A percentile compares a stretch with the other conserved stretches of the same genome.
These are phyloP conservation scores for Chaetomidium leptoderma DNA, from an alignment of 495 filamentous ascomycete genomes.

Conservation along the genomic window DNA sequence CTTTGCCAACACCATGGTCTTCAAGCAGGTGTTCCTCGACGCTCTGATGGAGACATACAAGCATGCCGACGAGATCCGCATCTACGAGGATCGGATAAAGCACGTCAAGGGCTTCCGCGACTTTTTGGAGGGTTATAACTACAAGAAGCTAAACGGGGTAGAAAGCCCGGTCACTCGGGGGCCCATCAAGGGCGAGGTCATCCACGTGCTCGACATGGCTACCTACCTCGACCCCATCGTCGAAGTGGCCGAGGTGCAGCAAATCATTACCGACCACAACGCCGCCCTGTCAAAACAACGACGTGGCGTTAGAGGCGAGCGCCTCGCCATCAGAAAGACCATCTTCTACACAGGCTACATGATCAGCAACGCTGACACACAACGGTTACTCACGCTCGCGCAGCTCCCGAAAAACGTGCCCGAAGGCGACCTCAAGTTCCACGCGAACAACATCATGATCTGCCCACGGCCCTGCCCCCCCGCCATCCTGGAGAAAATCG, in stretches of 20 bases:
- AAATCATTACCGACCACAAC: conserved; percentile 87
- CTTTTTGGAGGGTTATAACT: conserved; percentile 72
- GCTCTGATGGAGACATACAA: conserved; percentile 80
- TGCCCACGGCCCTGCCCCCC: conserved; percentile 64
- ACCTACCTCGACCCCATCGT: conserved; percentile 74
- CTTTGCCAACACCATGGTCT: conserved; percentile 74
- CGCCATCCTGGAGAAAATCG: conserved; percentile 71
- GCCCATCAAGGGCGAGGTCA: conserved; percentile 71
- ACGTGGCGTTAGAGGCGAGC: conserved; percentile 31
- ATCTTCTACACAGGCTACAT: conserved; percentile 96
- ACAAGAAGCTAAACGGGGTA: conserved; percentile 33
- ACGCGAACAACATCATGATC: conserved; percentile 91
- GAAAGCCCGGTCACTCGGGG: conserved; percentile 42
- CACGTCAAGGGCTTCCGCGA: conserved; percentile 76
- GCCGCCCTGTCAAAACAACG: conserved; percentile 36
- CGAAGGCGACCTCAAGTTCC: conserved; percentile 66
- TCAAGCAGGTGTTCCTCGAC: conserved; percentile 79
- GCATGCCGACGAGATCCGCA: conserved; percentile 71
- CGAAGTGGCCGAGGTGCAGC: conserved; percentile 81
- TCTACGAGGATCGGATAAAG: conserved; percentile 58
- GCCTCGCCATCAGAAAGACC: conserved; percentile 71
- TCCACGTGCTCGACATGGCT: conserved; percentile 76
- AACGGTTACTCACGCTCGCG: conserved; percentile 62
- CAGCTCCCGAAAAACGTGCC: conserved; percentile 55
- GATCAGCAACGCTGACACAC: conserved; percentile 63